Conservation (phyloP, 2,329 filamentous ascomycete species). For the Fusarium papillatum region DNA sequence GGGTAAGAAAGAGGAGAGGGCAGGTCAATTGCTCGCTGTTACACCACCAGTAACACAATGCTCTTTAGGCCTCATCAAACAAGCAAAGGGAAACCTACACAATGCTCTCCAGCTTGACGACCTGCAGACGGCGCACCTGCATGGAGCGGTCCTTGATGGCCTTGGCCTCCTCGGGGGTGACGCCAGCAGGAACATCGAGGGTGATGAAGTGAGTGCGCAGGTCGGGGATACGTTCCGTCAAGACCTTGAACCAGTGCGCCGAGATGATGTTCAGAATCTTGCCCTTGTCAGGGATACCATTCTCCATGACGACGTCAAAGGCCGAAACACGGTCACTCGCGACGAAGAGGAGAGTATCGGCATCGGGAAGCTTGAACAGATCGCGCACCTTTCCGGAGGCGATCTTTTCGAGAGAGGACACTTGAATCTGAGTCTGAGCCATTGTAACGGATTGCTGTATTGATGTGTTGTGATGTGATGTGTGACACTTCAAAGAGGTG, state of each 20-base stretch:
- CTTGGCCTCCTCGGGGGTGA: constrained; percentile 57
- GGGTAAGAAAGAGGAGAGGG: neutral
- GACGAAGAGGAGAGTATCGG: constrained; percentile 79
- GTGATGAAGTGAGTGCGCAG: constrained; percentile 67
- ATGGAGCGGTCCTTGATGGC: constrained; percentile 77
- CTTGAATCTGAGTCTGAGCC: constrained; percentile 35
- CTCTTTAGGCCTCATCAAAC: neutral
- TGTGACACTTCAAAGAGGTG: constrained; percentile 18
- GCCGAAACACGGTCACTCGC: constrained; percentile 94
- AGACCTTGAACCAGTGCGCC: constrained; percentile 68
- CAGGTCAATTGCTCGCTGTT: neutral
- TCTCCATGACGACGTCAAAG: constrained; percentile 85
- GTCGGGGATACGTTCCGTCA: constrained; percentile 58
- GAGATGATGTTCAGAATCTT: constrained; percentile 60
- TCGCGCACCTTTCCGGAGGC: constrained; percentile 81
- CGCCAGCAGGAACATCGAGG: constrained; percentile 55
- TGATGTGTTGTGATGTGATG: neutral
- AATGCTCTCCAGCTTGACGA: constrained; percentile 73
- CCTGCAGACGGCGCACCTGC: constrained; percentile 80
- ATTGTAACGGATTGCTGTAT: constrained; percentile 4
- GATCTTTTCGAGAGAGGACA: constrained; percentile 51
- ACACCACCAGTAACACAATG: neutral
- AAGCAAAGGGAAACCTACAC: constrained; percentile 20
- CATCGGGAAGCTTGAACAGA: constrained; percentile 80
- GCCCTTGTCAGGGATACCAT: constrained; percentile 70